A percentile compares a stretch with the other conserved stretches of the same genome.
Conservation (phyloP, 345 rosid genomes). For the Lepidium didymum region DNA sequence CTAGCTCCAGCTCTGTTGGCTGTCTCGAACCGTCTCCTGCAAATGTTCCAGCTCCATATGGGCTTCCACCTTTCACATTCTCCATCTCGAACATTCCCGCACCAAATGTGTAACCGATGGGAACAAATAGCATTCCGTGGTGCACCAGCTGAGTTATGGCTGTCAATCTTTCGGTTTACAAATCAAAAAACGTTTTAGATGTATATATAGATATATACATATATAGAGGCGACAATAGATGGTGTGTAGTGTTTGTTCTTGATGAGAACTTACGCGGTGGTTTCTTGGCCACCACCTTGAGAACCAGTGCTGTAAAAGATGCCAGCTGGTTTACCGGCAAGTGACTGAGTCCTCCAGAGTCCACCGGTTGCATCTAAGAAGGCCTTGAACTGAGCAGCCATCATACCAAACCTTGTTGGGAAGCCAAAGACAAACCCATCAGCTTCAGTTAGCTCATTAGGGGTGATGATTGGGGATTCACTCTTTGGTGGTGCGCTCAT, state of each 20-base stretch:
- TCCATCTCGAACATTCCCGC: constrained; percentile 99
- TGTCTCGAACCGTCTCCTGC: constrained; percentile 90
- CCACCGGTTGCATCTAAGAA: constrained; percentile 94
- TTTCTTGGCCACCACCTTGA: constrained; percentile 99
- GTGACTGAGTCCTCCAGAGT: constrained; percentile 86
- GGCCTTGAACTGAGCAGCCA: constrained; percentile 97
- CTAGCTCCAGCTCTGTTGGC: constrained; percentile 77
- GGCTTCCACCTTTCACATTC: constrained; percentile 87
- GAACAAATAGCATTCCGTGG: constrained; percentile 92
- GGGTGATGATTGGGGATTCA: constrained; percentile 69
- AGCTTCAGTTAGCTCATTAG: constrained; percentile 73
- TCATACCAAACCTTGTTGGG: constrained; percentile 98
- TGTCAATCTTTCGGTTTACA: constrained; percentile 51
- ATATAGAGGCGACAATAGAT: not conserved
- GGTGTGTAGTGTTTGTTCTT: not conserved
- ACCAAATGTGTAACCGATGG: constrained; percentile 90
- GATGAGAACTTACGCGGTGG: constrained; percentile 67
- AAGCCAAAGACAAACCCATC: constrained; percentile 88
- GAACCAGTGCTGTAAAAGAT: constrained; percentile 96
- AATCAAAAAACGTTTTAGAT: not conserved
- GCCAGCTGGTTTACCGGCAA: constrained; percentile 97
- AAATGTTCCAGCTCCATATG: constrained; percentile 89
- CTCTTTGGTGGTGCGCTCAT: constrained; percentile 92
- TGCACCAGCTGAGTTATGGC: constrained; percentile 95
- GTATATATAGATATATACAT: not conserved